Evolutionary conservation across 2,329 filamentous ascomycete genomes (phyloP).

Genomic region (Neophaeococcomyces mojaviensis): DNA sequence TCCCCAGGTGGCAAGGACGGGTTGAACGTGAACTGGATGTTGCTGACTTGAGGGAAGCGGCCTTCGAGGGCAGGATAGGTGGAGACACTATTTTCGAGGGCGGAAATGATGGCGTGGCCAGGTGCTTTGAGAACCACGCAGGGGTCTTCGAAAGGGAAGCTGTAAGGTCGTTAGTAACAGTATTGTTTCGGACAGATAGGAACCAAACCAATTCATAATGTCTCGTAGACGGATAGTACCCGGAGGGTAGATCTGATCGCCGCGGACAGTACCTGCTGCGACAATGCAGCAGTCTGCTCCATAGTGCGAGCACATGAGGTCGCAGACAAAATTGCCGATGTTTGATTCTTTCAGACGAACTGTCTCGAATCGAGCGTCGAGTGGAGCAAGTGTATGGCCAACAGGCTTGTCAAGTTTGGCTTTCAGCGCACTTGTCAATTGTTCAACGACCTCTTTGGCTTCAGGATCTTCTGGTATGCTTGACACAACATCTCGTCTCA

Average conservation of each 20-base stretch:
- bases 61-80: slow-evolving; percentile 77
- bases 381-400: slow-evolving; percentile 71
- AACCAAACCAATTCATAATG: slow-evolving; percentile 59
- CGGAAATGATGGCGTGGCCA: slow-evolving; percentile 67
- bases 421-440: slow-evolving; percentile 65
- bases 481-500: slow-evolving; percentile 64
- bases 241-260: slow-evolving; percentile 80
- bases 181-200: neutral
- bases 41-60: slow-evolving; percentile 78
- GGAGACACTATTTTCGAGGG: slow-evolving; percentile 75
- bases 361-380: slow-evolving; percentile 81
- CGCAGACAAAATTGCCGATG: slow-evolving; percentile 82
- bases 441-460: slow-evolving; percentile 56
- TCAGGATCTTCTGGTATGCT: slow-evolving; percentile 57
- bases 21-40: slow-evolving; percentile 69
- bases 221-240: slow-evolving; percentile 71
- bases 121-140: slow-evolving; percentile 67
- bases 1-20: slow-evolving; percentile 52
- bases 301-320: slow-evolving; percentile 82
- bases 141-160: slow-evolving; percentile 84
- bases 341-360: slow-evolving; percentile 73
- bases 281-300: slow-evolving; percentile 74
- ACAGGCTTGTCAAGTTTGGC: slow-evolving; percentile 73
- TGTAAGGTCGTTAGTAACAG: slow-evolving; percentile 5
- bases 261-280: slow-evolving; percentile 77